Percentiles rank a stretch among this genome's conserved stretches.
Evolutionary conservation across 2,329 filamentous ascomycete species (phyloP).

Genomic region (Exophiala mesophila): DNA sequence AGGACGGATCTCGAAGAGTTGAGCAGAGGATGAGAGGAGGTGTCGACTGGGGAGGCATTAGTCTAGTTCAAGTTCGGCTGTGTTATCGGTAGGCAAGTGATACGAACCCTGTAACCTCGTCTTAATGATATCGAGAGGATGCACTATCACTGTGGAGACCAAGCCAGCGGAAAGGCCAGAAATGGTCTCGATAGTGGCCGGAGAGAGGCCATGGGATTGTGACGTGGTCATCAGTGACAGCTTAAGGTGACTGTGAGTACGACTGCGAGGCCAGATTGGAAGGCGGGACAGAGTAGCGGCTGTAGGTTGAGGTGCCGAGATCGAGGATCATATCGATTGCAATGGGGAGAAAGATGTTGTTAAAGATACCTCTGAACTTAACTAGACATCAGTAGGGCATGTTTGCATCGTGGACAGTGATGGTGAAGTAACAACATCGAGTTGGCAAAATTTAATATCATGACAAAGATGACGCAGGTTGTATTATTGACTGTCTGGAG

Average conservation of each 20-base stretch:
- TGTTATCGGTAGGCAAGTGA: neutral
- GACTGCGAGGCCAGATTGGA: constrained; percentile 1
- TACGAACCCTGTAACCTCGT: constrained; percentile 80
- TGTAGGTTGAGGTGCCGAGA: constrained; percentile 21
- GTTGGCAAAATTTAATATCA: too few species aligned
- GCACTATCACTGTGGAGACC: constrained; percentile 77
- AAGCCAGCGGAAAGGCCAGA: constrained; percentile 87
- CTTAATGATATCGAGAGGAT: constrained; percentile 94
- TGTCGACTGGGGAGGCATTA: constrained; percentile 48
- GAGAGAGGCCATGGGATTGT: constrained; percentile 56
- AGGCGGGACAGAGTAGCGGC: constrained; percentile 15
- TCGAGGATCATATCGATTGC: constrained; percentile 22
- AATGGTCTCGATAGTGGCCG: constrained; percentile 77
- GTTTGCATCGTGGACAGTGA: too few species aligned
- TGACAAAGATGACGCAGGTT: too few species aligned
- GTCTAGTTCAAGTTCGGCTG: constrained; percentile 3
- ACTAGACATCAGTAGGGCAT: too few species aligned
- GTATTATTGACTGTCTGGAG: too few species aligned
- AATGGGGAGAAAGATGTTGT: neutral
- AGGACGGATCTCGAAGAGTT: constrained; percentile 52
- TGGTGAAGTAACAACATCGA: too few species aligned
- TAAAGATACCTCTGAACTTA: too few species aligned
- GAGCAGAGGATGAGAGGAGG: constrained; percentile 44
- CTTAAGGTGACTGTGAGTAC: neutral
- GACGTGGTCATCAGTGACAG: constrained; percentile 36